Conservation (phyloP, 2,329 filamentous ascomycete genomes). For the Diaporthe aspalathi region DNA sequence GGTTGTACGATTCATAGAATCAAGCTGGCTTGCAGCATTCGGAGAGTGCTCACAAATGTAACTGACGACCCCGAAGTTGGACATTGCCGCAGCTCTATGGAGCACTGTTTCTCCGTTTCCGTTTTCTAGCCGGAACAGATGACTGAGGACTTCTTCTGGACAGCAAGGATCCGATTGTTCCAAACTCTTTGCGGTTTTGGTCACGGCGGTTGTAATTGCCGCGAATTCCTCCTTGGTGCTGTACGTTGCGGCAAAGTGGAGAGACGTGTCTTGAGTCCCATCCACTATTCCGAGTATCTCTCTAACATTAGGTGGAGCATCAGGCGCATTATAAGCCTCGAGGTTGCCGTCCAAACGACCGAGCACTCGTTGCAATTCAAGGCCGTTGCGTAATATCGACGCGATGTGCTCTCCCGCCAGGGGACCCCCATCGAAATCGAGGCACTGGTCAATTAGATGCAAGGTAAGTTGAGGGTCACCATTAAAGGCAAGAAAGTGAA, state of each 20-base stretch:
- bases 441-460: not conserved
- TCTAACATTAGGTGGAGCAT: not conserved
- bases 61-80: not conserved
- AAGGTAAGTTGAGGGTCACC: not conserved
- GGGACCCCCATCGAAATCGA: not conserved
- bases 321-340: not conserved
- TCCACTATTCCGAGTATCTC: not conserved
- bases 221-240: not conserved
- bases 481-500: not conserved
- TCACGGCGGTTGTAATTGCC: not conserved
- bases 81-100: not conserved
- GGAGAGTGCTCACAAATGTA: not conserved
- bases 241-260: not conserved
- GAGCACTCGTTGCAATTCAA: not conserved
- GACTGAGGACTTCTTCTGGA: too few relatives aligned
- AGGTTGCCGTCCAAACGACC: rapidly evolving
- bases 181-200: not conserved
- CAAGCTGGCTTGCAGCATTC: not conserved
- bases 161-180: too few relatives aligned
- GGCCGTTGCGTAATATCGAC: not conserved
- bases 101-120: not conserved
- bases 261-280: not conserved
- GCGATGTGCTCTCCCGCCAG: not conserved
- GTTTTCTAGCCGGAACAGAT: not conserved
- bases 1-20: not conserved